Evolutionary conservation across 2,329 filamentous ascomycete species (phyloP), one percentile per base, ranked within the genome.

Genomic region (Alternaria panax): DNA sequence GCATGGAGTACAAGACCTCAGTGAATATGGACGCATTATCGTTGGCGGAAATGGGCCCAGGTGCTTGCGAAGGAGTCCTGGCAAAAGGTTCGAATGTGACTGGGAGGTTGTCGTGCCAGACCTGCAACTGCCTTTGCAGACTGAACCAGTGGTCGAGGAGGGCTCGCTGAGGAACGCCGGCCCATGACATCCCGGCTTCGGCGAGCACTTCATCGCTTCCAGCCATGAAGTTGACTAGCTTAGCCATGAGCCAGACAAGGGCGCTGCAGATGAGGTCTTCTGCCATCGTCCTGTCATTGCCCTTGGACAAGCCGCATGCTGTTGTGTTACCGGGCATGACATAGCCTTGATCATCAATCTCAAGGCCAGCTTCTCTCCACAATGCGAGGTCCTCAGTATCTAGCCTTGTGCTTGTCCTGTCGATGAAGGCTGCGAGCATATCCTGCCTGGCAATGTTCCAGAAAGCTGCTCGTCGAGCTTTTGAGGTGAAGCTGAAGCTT

Each of bases 401-500:
- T 4, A 89, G 78, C 32, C 87, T 82, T 4, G 87, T 89, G 38
- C 84, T 82, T 12, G 81, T 83, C 67, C 87, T 85, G 65, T 88
- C 88, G 66, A 89, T 87, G 65, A 85, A 88, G 52, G 87, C 87
- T 68, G 86, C 84, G 28, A 89, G 78, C 77, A 89, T 87, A 64
- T 90, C 87, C 66, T 90, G 87, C 24, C 87, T 80, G 16, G 87
- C 87, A 71, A 89, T 87, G 64, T 88, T 89, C 87, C 87, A 90
- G 69, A 90, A 90, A 0, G 86, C 86, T 7, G 87, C 86, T 70
- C 79, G 82, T 22, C 87, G 81, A 11, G 81, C 85, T 69, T 84
- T 84, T 3, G 84, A 86, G 2, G 85, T 81, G 41, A 72, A 69
- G 24, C 66, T 71, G 24, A 67, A 63, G 41, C 64, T 72, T 20